These are phyloP conservation scores for Magnolia sinica DNA, from an alignment of 164 flowering plant genomes.

Conservation along the genomic window DNA sequence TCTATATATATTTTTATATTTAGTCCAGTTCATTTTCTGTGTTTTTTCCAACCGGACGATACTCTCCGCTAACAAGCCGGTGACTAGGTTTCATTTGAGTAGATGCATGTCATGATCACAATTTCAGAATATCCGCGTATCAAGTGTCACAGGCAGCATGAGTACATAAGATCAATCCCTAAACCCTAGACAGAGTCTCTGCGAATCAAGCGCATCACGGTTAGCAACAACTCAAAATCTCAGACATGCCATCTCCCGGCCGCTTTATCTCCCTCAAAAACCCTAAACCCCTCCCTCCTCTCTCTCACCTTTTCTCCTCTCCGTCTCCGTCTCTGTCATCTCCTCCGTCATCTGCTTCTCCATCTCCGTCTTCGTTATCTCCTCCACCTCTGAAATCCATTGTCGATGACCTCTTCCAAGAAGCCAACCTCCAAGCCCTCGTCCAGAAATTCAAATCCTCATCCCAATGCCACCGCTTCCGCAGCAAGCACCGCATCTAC, in stretches of 20 bases:
- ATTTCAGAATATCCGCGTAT: too few relatives aligned
- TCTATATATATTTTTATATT: too few relatives aligned
- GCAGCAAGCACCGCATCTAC: conserved; percentile 28
- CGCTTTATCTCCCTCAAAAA: neutral
- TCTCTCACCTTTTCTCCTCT: neutral
- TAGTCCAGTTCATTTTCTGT: too few relatives aligned
- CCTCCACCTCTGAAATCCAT: neutral
- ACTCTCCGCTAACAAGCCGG: too few relatives aligned
- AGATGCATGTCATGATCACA: too few relatives aligned
- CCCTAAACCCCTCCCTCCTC: neutral
- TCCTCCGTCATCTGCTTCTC: neutral
- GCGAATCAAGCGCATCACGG: too few relatives aligned
- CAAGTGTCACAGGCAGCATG: too few relatives aligned
- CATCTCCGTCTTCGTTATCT: neutral
- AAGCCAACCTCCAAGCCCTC: conserved; percentile 27
- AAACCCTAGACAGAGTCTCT: too few relatives aligned
- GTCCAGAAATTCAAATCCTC: conserved; percentile 43
- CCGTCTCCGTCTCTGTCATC: neutral
- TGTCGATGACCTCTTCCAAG: conserved; percentile 22
- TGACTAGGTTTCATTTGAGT: too few relatives aligned
- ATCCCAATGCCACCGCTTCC: conserved; percentile 34
- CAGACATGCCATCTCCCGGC: neutral
- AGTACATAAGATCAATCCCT: too few relatives aligned
- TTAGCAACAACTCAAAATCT: neutral
- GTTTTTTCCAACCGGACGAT: too few relatives aligned